phyloP scores from a whole-genome alignment of 257 asterid genomes.

The Lycium barbarum region DNA sequence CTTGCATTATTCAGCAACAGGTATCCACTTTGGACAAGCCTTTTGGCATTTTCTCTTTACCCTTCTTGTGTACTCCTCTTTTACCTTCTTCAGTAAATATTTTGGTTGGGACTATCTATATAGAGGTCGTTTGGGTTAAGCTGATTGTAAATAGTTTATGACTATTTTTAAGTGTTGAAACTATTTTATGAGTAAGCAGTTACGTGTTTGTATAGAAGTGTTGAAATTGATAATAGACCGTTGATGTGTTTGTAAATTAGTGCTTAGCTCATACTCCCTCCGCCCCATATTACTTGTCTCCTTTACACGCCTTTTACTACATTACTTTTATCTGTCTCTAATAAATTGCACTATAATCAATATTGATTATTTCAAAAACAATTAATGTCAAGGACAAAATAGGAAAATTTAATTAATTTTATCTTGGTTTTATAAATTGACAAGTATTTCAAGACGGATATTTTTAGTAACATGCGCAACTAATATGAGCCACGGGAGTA shows the following conservation, averaged over 20 bases:
- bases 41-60: constrained; percentile 57
- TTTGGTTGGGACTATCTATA: constrained; percentile 44
- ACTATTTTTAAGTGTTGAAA: not conserved
- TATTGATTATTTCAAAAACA: too few species aligned
- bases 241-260: not conserved
- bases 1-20: constrained; percentile 48
- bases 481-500: too few species aligned
- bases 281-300: too few species aligned
- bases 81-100: constrained; percentile 44
- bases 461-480: too few species aligned
- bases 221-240: not conserved
- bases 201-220: not conserved
- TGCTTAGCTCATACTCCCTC: too few species aligned
- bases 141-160: not conserved
- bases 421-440: too few species aligned
- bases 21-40: constrained; percentile 63
- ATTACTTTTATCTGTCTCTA: too few species aligned
- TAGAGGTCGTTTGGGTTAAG: not conserved
- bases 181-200: not conserved
- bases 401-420: too few species aligned
- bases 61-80: constrained; percentile 54
- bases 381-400: too few species aligned
- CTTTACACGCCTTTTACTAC: too few species aligned
- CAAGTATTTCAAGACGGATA: too few species aligned
- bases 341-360: too few species aligned